Percentiles rank a stretch among this genome's conserved stretches.
Evolutionary conservation across 169 alveolate genomes (phyloP).

Genomic region (Cryptosporidium sp.): DNA sequence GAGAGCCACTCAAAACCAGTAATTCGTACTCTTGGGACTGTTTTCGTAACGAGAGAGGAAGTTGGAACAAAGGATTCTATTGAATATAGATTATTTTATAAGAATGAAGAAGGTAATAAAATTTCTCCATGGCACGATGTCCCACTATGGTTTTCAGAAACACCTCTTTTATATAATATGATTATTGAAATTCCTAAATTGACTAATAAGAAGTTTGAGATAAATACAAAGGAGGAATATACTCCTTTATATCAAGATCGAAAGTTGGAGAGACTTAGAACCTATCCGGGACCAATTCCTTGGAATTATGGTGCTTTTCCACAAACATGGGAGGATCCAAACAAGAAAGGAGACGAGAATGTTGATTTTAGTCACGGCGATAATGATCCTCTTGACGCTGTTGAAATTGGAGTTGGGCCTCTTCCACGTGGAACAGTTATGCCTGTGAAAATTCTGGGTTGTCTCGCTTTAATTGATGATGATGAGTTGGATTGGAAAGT

Average conservation of each 20-base stretch:
- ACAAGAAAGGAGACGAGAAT: slow-evolving; percentile 66
- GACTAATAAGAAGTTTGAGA: slow-evolving; percentile 82
- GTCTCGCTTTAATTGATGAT: slow-evolving; percentile 90
- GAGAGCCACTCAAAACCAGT: neutral
- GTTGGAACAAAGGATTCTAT: slow-evolving; percentile 69
- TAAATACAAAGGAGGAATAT: slow-evolving; percentile 76
- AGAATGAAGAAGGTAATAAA: slow-evolving; percentile 70
- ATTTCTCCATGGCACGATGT: slow-evolving; percentile 77
- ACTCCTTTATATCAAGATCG: slow-evolving; percentile 83
- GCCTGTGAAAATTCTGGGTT: slow-evolving; percentile 87
- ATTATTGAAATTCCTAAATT: slow-evolving; percentile 83
- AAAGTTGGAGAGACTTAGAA: slow-evolving; percentile 79
- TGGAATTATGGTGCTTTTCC: slow-evolving; percentile 95
- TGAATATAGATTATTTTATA: slow-evolving; percentile 52
- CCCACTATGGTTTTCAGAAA: slow-evolving; percentile 74
- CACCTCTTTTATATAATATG: slow-evolving; percentile 77
- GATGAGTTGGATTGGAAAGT: slow-evolving; percentile 94
- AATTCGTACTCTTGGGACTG: slow-evolving; percentile 60
- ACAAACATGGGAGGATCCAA: slow-evolving; percentile 93
- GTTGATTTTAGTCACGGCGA: slow-evolving; percentile 85
- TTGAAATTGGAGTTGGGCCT: slow-evolving; percentile 86
- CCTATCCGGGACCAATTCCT: slow-evolving; percentile 86
- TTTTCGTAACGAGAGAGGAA: slow-evolving; percentile 54
- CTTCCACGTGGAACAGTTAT: slow-evolving; percentile 73
- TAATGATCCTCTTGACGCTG: slow-evolving; percentile 93